Conservation (phyloP, 257 asterid species). For the Plantago elongata region DNA sequence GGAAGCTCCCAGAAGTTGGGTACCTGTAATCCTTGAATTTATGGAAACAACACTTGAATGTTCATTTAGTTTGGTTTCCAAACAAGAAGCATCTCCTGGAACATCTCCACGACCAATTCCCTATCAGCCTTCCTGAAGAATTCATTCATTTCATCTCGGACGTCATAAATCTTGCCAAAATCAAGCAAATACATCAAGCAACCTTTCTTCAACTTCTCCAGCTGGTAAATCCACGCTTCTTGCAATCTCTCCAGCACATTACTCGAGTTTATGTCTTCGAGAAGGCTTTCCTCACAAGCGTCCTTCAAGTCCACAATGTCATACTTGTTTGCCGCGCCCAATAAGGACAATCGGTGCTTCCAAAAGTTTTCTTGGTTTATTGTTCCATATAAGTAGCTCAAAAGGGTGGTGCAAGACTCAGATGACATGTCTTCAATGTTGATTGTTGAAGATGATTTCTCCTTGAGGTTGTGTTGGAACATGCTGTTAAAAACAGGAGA, state of each 20-base stretch:
- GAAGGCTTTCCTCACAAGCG: conserved; percentile 81
- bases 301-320: conserved; percentile 71
- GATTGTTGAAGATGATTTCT: conserved; percentile 74
- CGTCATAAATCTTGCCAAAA: conserved; percentile 85
- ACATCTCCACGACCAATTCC: conserved; percentile 80
- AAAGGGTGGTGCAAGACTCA: conserved; percentile 78
- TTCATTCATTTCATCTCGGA: conserved; percentile 63
- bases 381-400: conserved; percentile 74
- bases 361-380: conserved; percentile 81
- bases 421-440: conserved; percentile 78
- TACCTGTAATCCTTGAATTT: not conserved
- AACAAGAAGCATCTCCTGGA: conserved; percentile 68
- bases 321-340: conserved; percentile 88
- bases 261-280: conserved; percentile 75
- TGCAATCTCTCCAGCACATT: conserved; percentile 93
- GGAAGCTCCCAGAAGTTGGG: not conserved
- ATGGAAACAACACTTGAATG: too few relatives aligned
- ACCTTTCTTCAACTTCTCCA: conserved; percentile 70
- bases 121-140: conserved; percentile 71
- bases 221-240: conserved; percentile 93
- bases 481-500: conserved; percentile 90
- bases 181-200: conserved; percentile 83
- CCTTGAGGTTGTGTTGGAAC: conserved; percentile 83
- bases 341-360: conserved; percentile 78
- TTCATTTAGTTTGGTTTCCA: conserved; percentile 62